Conservation (phyloP, 2,329 filamentous ascomycete genomes). For the Stagonosporopsis vannaccii region DNA sequence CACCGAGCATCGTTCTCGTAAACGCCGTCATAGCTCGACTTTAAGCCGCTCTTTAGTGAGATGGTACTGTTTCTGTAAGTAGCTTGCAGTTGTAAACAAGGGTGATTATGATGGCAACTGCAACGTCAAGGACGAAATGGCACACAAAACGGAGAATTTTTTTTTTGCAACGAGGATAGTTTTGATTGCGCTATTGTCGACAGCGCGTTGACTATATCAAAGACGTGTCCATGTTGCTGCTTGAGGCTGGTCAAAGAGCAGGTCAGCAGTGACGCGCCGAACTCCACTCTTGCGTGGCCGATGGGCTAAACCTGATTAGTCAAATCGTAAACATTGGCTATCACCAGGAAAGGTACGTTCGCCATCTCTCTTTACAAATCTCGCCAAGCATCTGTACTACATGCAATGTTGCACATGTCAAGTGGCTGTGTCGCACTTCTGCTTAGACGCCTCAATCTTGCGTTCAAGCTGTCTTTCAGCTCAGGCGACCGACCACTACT, state of each 20-base stretch:
- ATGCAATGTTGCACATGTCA: too few relatives aligned
- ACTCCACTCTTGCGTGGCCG: background rate
- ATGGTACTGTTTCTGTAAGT: background rate
- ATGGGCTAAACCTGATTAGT: background rate
- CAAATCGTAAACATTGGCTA: background rate
- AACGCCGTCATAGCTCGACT: background rate
- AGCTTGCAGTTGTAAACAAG: background rate
- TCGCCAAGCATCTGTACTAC: background rate
- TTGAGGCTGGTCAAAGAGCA: background rate
- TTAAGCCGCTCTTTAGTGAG: background rate
- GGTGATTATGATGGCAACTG: background rate
- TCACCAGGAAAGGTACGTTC: background rate
- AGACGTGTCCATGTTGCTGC: background rate
- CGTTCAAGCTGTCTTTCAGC: background rate
- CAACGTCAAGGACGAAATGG: background rate
- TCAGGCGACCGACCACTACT: background rate
- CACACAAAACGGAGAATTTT: background rate
- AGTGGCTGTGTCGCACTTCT: background rate
- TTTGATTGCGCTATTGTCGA: background rate
- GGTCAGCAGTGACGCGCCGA: constrained; percentile 15
- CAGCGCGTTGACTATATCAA: background rate
- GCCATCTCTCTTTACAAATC: background rate
- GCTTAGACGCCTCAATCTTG: background rate
- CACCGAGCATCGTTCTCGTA: constrained; percentile 1
- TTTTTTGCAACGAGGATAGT: background rate